Evolutionary conservation across 371 early-diverging fungal genomes (phyloP), one percentile per base, ranked within the genome.

Genomic region (Rhizopus microsporus): DNA sequence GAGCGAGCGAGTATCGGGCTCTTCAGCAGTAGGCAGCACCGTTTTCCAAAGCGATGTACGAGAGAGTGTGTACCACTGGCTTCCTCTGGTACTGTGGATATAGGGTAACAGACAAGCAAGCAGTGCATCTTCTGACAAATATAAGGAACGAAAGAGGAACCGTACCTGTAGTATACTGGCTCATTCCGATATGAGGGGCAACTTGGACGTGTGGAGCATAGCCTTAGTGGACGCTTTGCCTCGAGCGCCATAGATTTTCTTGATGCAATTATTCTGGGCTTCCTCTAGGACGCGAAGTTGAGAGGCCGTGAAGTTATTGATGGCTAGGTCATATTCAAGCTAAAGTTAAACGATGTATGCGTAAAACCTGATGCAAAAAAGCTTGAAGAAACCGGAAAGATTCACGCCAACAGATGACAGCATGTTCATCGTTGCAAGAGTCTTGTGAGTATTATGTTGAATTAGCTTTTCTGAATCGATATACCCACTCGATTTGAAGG

Each of bases 261-360:
- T 34, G 7, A 60, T 43, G 16, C 35, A 44, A 4, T 31, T 34
- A 38, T 52, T 48, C 33, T 60, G 60, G n/a, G 37, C 13, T 33
- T 6, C 9, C 13, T 60, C 54, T 3, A 60, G 35, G 33, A 29
- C 31, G 6, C 44, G 3, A 17, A 46, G 7, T 16, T 42, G 45
- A n/a, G 29, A 42, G 4, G 42, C 37, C 7, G 48, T 46, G 34
- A 60, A 31, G 13, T 5, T 35, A 34, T 31, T 53, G 31, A 60
- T 60, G 39, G 54, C 63, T 33, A 57, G 54, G 30, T 49, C 58
- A n/a, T 63, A 57, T 34, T 58, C 58, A 3, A 63, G 29, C 42
- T 63, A 31, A 0, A 58, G 38, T 5, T 58, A 54, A 33, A 57
- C 54, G 33, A 63, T 51, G 13, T 55, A 52, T 6, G 55, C 13